These are phyloP conservation scores for Paramyrothecium sp. DNA, from an alignment of 2,329 filamentous ascomycete species.

Conservation along the genomic window DNA sequence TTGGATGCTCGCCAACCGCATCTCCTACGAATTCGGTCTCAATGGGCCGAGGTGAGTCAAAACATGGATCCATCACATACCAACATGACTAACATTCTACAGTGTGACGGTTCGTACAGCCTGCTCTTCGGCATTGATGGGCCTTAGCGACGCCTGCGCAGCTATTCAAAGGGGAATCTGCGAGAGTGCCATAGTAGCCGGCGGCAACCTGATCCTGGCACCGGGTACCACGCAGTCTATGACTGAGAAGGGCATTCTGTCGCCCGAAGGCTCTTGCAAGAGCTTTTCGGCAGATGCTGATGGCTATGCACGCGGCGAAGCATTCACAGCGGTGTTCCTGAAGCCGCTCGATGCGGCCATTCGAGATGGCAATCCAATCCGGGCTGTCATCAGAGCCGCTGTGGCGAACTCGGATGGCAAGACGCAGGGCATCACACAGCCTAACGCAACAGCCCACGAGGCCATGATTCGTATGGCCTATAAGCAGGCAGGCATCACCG, in stretches of 20 bases:
- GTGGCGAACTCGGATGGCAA: constrained; percentile 29
- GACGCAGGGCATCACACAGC: constrained; percentile 16
- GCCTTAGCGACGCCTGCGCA: constrained; percentile 23
- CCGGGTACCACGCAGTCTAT: neutral
- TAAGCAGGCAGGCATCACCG: constrained; percentile 6
- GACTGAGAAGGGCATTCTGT: neutral
- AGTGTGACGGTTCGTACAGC: constrained; percentile 30
- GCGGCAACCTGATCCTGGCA: neutral
- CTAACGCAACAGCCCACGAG: constrained; percentile 26
- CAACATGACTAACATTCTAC: no score
- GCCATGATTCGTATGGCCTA: constrained; percentile 25
- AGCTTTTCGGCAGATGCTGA: constrained; percentile 11
- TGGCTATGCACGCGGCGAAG: constrained; percentile 43
- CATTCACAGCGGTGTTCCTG: constrained; percentile 34
- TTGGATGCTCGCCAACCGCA: constrained; percentile 21
- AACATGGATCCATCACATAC: no score
- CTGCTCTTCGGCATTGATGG: constrained; percentile 24
- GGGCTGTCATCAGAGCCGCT: constrained; percentile 26
- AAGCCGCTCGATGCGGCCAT: constrained; percentile 40
- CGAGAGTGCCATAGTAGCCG: neutral
- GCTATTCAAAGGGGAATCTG: constrained; percentile 17
- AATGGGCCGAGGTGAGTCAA: constrained; percentile 16
- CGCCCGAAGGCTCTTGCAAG: constrained; percentile 17
- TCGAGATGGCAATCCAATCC: constrained; percentile 35
- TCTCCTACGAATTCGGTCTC: constrained; percentile 25